Base-by-base conservation (phyloP, 805 yeast genomes). In the Wickerhamiella cacticola region DNA sequence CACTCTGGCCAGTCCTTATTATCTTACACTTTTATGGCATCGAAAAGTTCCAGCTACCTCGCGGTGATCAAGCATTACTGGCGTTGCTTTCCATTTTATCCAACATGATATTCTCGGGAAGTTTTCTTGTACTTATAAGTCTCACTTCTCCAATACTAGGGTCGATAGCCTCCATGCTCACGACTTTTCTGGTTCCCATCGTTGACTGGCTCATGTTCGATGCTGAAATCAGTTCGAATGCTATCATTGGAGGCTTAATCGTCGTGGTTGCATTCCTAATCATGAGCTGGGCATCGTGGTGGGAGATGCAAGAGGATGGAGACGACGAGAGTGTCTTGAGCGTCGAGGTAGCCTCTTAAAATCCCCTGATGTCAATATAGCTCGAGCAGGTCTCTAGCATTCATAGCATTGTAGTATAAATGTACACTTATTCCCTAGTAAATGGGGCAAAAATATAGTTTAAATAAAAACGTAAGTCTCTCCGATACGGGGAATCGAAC, bases 61-160 rank as follows among this genome's bases (percentile, higher is more conserved):
- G 64, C 6, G 58, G 68, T 0, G 56, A 56, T 2, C 64, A 61
- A 5, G 71, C 80, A 73, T 38, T 60, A 5, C 69, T 68, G 49
- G 70, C 82, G 6, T 9, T 61, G 1, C 61, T 75, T 1, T 80
- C 89, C 1, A 67, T 81, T 1, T 50, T 75, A 1, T 72, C 82
- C 15, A 86, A 86, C 60, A 65, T 83, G 53, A 55, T 74, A 1
- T 85, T 82, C 61, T 79, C 85, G 31, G 79, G 81, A 6, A 69
- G 82, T 26, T 85, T 86, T 55, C 68, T 85, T 50, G 73, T 86
- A 1, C 66, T 85, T 53, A 82, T 85, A 82, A 79, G 94, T 0
- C 70, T 85, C 48, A 85, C 95, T 0, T 79, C 83, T 3, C 95
- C 95, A 0, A 94, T 86, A 1, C 67, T 86, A 38, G 81, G 92